These are phyloP conservation scores for Carex scoparia DNA, from an alignment of 176 grass and related monocot species.

Conservation along the genomic window DNA sequence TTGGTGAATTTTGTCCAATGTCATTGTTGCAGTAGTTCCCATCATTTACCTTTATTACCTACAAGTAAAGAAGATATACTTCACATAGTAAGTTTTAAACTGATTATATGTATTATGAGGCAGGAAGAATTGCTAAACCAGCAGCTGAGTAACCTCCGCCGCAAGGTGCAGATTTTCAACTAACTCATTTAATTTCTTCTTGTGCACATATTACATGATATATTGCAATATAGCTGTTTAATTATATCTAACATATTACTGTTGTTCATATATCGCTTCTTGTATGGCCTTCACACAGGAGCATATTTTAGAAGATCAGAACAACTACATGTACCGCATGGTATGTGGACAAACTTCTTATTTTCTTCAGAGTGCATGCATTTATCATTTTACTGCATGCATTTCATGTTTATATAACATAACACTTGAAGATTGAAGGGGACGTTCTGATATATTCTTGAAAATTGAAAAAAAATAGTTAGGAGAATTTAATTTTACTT, in stretches of 20 bases:
- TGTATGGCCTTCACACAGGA: conserved; percentile 23
- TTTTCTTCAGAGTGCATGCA: neutral
- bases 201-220: neutral
- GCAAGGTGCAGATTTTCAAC: conserved; percentile 33
- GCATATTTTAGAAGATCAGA: conserved; percentile 32
- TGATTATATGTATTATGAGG: neutral
- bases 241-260: neutral
- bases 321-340: conserved; percentile 34
- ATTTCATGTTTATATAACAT: neutral
- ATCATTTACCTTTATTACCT: neutral
- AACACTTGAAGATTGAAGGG: neutral
- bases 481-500: neutral
- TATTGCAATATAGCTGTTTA: neutral
- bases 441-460: neutral
- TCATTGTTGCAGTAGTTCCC: neutral
- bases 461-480: neutral
- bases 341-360: neutral
- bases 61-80: neutral
- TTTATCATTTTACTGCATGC: neutral
- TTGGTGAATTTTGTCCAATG: neutral
- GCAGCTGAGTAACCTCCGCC: conserved; percentile 39
- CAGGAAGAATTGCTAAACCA: conserved; percentile 57
- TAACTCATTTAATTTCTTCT: neutral
- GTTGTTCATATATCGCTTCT: neutral
- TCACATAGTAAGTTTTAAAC: neutral